A percentile compares a stretch with the other conserved stretches of the same genome.
phyloP scores from a whole-genome alignment of 257 asterid species.

The Misopates orontium region DNA sequence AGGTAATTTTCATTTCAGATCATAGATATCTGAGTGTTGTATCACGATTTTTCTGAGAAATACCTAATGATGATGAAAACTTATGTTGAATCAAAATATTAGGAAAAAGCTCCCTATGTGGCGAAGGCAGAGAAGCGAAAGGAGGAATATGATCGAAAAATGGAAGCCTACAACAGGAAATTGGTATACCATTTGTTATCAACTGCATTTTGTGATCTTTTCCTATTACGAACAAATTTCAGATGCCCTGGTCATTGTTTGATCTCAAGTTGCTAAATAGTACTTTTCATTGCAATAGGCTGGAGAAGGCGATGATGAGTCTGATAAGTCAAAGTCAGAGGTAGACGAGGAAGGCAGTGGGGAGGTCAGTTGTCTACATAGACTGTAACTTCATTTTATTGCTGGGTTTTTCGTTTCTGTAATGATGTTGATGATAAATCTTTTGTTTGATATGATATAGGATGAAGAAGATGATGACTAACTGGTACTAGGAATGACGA shows the following conservation, averaged over 20 bases:
- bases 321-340: slow-evolving; percentile 83
- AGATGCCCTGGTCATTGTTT: too few relatives aligned
- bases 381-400: not conserved
- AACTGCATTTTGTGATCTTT: not conserved
- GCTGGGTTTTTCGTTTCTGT: too few relatives aligned
- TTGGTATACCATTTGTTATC: slow-evolving; percentile 36
- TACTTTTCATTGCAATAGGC: slow-evolving; percentile 25
- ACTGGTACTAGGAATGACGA: too few relatives aligned
- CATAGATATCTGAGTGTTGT: too few relatives aligned
- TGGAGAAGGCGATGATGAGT: slow-evolving; percentile 57
- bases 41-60: too few relatives aligned
- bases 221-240: too few relatives aligned
- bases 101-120: slow-evolving; percentile 63
- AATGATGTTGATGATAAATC: too few relatives aligned
- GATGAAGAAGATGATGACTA: too few relatives aligned
- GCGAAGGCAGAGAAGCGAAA: slow-evolving; percentile 59
- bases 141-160: slow-evolving; percentile 53
- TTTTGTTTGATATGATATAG: too few relatives aligned
- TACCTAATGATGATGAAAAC: too few relatives aligned
- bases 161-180: slow-evolving; percentile 72
- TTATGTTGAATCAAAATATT: too few relatives aligned
- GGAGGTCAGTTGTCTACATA: slow-evolving; percentile 64
- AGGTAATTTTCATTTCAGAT: too few relatives aligned
- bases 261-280: not conserved
- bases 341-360: slow-evolving; percentile 57